phyloP scores from a whole-genome alignment of 129 eudicot species.

The Artemisia tridentata region DNA sequence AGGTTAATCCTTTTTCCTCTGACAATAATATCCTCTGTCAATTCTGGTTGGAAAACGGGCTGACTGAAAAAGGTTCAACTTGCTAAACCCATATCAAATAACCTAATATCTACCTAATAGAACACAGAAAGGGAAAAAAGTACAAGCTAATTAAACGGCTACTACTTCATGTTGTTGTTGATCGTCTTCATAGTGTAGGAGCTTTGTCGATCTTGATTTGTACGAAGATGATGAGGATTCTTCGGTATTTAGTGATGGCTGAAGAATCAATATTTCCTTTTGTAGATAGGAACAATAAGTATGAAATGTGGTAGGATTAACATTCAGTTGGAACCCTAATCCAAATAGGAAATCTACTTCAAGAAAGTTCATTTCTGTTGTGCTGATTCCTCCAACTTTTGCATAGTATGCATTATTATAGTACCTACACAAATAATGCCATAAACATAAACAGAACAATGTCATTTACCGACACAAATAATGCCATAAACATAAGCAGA shows the following conservation, averaged over 20 bases:
- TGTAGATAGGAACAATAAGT: conserved; percentile 70
- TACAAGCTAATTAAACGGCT: conserved; percentile 48
- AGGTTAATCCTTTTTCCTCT: conserved; percentile 19
- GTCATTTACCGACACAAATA: conserved; percentile 39
- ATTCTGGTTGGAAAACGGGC: conserved; percentile 12
- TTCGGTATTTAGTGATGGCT: conserved; percentile 37
- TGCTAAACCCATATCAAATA: conserved; percentile 28
- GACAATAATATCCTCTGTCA: not conserved
- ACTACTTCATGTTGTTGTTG: conserved; percentile 59
- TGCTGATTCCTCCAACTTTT: conserved; percentile 92
- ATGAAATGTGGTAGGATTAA: conserved; percentile 71
- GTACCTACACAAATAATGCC: conserved; percentile 45
- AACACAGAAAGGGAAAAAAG: not conserved
- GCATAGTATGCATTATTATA: conserved; percentile 94
- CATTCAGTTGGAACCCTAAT: conserved; percentile 78
- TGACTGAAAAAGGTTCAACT: conserved; percentile 18
- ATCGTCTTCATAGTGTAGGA: conserved; percentile 72
- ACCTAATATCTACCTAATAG: conserved; percentile 22
- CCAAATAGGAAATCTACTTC: conserved; percentile 94
- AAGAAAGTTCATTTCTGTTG: conserved; percentile 80
- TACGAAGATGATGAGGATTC: conserved; percentile 40
- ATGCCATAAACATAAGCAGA: conserved; percentile 16
- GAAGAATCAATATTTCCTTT: conserved; percentile 60
- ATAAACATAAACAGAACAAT: conserved; percentile 18
- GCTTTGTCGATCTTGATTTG: conserved; percentile 40